A percentile compares a stretch with the other conserved stretches of the same genome.
Evolutionary conservation across 106 monocot species (phyloP).

Genomic region (Dioscorea alata): DNA sequence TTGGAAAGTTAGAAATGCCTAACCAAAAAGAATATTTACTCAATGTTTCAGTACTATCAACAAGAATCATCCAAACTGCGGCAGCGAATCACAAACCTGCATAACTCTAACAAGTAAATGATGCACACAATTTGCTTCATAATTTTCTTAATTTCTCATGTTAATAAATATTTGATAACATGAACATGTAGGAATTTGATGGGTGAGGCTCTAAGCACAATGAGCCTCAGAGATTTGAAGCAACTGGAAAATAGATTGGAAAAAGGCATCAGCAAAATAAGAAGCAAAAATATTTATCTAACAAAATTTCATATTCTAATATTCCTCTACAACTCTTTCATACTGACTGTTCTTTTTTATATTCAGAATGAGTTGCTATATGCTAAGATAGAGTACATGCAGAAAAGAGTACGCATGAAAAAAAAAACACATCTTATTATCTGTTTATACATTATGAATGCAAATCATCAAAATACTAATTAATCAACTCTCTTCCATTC

Average conservation of each 20-base stretch:
- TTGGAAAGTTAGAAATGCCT: too few relatives aligned
- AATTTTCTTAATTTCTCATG: too few relatives aligned
- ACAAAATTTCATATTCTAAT: too few relatives aligned
- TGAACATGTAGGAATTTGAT: conserved; percentile 7
- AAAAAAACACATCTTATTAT: not conserved
- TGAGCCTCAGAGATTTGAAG: conserved; percentile 9
- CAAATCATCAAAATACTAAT: too few relatives aligned
- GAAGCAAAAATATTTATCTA: not conserved
- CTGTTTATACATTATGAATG: not conserved
- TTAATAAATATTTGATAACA: not conserved
- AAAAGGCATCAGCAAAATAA: conserved; percentile 5
- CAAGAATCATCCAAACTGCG: conserved; percentile 10
- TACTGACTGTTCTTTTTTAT: not conserved
- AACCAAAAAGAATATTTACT: not conserved
- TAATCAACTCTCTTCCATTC: not conserved
- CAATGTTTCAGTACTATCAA: conserved; percentile 4
- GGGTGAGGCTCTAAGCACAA: conserved; percentile 8
- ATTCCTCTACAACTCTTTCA: not conserved
- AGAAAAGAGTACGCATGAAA: conserved; percentile 23
- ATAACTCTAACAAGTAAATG: conserved; percentile 5
- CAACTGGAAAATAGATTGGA: conserved; percentile 5
- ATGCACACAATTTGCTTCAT: not conserved
- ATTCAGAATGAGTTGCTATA: conserved; percentile 26
- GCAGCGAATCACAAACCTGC: conserved; percentile 2
- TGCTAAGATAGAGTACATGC: conserved; percentile 42